phyloP scores from a whole-genome alignment of 2,329 filamentous ascomycete species.

The Escovopsis weberi region DNA sequence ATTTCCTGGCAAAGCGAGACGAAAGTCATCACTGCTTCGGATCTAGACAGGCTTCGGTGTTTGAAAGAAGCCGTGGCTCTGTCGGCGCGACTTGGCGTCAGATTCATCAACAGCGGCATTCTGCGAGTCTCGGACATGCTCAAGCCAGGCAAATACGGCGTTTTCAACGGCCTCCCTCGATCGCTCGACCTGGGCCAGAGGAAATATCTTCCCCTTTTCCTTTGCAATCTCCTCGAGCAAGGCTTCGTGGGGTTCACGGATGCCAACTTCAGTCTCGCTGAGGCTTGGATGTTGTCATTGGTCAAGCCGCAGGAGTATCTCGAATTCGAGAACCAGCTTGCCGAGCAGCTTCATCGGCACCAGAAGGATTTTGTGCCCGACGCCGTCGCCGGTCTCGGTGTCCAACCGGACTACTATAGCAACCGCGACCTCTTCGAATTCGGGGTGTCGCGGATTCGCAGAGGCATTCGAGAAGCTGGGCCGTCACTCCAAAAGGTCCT shows the following conservation, averaged over 20 bases:
- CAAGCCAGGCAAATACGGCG: constrained; percentile 29
- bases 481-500: constrained; percentile 21
- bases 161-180: constrained; percentile 31
- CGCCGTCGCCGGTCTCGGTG: constrained; percentile 20
- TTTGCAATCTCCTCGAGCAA: constrained; percentile 33
- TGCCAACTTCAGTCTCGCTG: constrained; percentile 28
- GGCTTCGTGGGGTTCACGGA: constrained; percentile 32
- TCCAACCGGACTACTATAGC: constrained; percentile 31
- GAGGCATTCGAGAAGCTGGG: constrained; percentile 25
- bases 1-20: constrained; percentile 12
- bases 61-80: constrained; percentile 30
- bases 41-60: constrained; percentile 17
- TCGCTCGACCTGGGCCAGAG: constrained; percentile 26
- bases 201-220: constrained; percentile 35
- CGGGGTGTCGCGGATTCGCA: constrained; percentile 35
- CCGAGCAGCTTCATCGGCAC: constrained; percentile 27
- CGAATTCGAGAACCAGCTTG: constrained; percentile 35
- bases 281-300: constrained; percentile 39
- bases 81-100: constrained; percentile 30
- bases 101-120: constrained; percentile 31
- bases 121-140: constrained; percentile 31
- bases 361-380: constrained; percentile 29
- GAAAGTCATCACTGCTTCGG: constrained; percentile 6
- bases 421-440: constrained; percentile 36
- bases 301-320: constrained; percentile 33